These are phyloP conservation scores for Coniochaeta sp. DNA, from an alignment of 2,329 filamentous ascomycete genomes.

Conservation along the genomic window DNA sequence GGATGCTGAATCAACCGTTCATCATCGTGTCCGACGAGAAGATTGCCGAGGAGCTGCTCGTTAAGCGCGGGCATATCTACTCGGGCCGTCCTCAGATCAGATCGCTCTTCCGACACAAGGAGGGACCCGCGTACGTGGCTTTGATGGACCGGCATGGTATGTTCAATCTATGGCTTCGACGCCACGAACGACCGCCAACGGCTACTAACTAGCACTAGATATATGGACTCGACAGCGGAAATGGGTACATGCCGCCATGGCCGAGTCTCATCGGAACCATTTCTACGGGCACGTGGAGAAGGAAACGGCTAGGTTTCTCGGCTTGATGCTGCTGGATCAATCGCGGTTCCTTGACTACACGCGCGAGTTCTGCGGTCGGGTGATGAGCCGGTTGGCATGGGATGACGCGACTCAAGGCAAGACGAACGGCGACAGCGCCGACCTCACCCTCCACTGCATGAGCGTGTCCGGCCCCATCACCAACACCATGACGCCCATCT, in stretches of 20 bases:
- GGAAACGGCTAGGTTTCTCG: slow-evolving; percentile 36
- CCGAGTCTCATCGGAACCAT: slow-evolving; percentile 24
- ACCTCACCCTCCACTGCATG: slow-evolving; percentile 40
- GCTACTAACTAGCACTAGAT: slow-evolving; percentile 20
- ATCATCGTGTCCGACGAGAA: slow-evolving; percentile 38
- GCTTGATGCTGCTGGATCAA: slow-evolving; percentile 37
- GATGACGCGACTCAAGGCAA: slow-evolving; percentile 39
- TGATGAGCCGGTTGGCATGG: slow-evolving; percentile 43
- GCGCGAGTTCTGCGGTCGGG: slow-evolving; percentile 40
- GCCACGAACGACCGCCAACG: neutral
- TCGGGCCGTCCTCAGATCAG: slow-evolving; percentile 42
- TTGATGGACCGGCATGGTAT: slow-evolving; percentile 42
- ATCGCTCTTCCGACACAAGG: slow-evolving; percentile 40
- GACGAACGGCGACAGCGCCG: slow-evolving; percentile 36
- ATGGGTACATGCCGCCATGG: slow-evolving; percentile 41
- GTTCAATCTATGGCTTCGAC: slow-evolving; percentile 11
- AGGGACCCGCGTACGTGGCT: slow-evolving; percentile 38
- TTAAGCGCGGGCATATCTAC: slow-evolving; percentile 42
- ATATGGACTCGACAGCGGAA: slow-evolving; percentile 41
- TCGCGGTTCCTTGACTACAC: slow-evolving; percentile 35
- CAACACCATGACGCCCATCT: slow-evolving; percentile 41
- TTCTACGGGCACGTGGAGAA: slow-evolving; percentile 42
- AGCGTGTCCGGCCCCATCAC: slow-evolving; percentile 43
- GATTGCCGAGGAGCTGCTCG: slow-evolving; percentile 38
- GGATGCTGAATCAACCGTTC: slow-evolving; percentile 29